Percentiles rank a stretch among this genome's conserved stretches.
phyloP scores from a whole-genome alignment of 257 asterid species.

The Solanum bulbocastanum region DNA sequence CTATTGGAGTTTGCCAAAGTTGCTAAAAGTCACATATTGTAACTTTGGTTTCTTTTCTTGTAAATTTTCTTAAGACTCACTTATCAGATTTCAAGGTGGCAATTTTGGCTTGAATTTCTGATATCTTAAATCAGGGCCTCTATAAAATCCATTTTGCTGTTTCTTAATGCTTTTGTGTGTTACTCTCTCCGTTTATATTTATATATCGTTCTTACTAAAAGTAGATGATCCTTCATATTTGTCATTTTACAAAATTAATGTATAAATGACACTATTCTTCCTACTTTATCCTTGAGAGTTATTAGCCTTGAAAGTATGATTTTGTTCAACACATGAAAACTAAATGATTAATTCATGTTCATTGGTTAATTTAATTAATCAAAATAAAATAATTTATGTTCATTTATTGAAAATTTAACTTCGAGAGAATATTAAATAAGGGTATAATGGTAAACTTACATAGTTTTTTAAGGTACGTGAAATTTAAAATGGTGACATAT shows the following conservation, averaged over 20 bases:
- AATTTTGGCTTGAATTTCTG: not conserved
- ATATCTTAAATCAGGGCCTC: not conserved
- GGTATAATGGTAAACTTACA: not conserved
- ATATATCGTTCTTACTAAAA: too few relatives aligned
- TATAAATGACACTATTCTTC: not conserved
- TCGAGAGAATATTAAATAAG: too few relatives aligned
- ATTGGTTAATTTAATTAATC: not conserved
- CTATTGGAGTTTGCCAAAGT: not conserved
- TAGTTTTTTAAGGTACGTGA: not conserved
- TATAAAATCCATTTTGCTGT: not conserved
- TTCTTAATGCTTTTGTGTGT: not conserved
- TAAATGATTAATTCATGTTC: not conserved
- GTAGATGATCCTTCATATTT: too few relatives aligned
- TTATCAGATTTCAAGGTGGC: not conserved
- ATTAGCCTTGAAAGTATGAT: not conserved
- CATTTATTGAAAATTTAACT: too few relatives aligned
- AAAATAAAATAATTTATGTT: too few relatives aligned
- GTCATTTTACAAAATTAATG: not conserved
- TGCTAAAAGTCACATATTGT: not conserved
- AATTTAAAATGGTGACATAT: not conserved
- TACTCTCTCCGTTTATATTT: too few relatives aligned
- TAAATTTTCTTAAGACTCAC: not conserved
- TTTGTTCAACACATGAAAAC: too few relatives aligned
- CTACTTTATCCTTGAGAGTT: not conserved
- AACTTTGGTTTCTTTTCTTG: not conserved